phyloP scores from a whole-genome alignment of 805 yeast species.

The Debaryomyces prosopidis region DNA sequence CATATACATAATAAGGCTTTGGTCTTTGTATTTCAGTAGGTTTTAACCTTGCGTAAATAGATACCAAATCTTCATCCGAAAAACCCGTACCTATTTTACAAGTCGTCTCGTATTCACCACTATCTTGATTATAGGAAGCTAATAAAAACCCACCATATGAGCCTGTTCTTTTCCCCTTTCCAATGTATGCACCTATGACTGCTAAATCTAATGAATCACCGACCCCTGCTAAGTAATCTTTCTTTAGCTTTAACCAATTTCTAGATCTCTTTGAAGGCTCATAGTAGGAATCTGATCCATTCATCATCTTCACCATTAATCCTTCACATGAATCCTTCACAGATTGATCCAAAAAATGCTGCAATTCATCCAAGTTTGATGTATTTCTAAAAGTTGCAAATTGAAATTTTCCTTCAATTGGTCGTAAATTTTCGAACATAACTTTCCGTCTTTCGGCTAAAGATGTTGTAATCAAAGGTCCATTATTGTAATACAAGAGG shows the following conservation, averaged over 20 bases:
- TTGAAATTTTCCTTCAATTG: constrained; percentile 74
- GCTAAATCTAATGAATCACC: constrained; percentile 95
- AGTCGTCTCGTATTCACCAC: constrained; percentile 91
- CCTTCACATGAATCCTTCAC: constrained; percentile 93
- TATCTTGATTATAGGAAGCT: constrained; percentile 87
- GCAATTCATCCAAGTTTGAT: constrained; percentile 71
- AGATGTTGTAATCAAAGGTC: constrained; percentile 64
- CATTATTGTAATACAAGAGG: constrained; percentile 70
- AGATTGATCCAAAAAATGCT: constrained; percentile 81
- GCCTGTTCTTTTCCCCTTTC: constrained; percentile 93
- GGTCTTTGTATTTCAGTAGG: constrained; percentile 68
- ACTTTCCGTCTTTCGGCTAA: constrained; percentile 68
- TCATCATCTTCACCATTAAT: constrained; percentile 87
- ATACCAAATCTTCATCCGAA: constrained; percentile 73
- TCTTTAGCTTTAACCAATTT: constrained; percentile 93
- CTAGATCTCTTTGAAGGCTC: constrained; percentile 95
- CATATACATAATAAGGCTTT: constrained; percentile 67
- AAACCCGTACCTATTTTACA: constrained; percentile 98
- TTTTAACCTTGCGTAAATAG: constrained; percentile 58
- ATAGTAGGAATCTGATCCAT: constrained; percentile 77
- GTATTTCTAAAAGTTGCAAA: constrained; percentile 78
- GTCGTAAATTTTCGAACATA: constrained; percentile 55
- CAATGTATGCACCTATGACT: constrained; percentile 91
- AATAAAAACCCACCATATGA: constrained; percentile 91
- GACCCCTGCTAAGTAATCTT: constrained; percentile 91